Evolutionary conservation across 2,329 filamentous ascomycete species (phyloP).

Genomic region (Diaporthe velutina): DNA sequence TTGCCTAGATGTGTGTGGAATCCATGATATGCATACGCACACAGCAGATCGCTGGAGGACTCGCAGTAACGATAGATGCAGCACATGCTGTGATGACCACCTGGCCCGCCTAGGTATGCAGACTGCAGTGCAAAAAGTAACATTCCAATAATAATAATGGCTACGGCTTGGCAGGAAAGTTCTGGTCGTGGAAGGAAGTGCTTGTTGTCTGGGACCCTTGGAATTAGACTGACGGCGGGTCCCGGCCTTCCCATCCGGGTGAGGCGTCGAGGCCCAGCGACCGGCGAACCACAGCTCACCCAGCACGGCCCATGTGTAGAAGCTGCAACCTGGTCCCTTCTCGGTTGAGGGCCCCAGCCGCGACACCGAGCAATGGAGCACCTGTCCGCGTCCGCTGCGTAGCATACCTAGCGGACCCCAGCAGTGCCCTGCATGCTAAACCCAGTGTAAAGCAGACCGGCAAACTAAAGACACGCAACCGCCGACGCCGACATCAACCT

Average conservation of each 20-base stretch:
- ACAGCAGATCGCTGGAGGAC: background rate
- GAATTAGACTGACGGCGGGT: background rate
- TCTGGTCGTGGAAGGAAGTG: too few relatives aligned
- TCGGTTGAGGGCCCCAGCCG: constrained; percentile 20
- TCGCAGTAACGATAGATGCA: background rate
- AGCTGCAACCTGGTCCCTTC: constrained; percentile 41
- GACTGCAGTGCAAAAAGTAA: too few relatives aligned
- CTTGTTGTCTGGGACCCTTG: constrained; percentile 1
- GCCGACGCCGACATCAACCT: constrained; percentile 10
- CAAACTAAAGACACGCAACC: constrained; percentile 17
- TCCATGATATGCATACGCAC: background rate
- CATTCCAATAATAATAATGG: too few relatives aligned
- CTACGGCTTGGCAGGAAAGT: too few relatives aligned
- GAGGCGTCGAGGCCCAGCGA: background rate
- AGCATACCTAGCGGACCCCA: background rate
- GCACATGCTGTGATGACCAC: background rate
- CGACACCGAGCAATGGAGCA: constrained; percentile 10
- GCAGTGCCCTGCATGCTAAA: background rate
- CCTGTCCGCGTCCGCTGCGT: background rate
- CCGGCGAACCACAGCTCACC: constrained; percentile 2
- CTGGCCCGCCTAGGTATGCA: too few relatives aligned
- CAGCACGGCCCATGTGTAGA: constrained; percentile 32
- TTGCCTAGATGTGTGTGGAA: background rate
- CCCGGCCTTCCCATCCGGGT: background rate
- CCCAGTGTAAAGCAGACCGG: background rate